These are phyloP conservation scores for Sequoia sempervirens DNA, from an alignment of 75 land plant genomes.

Conservation along the genomic window DNA sequence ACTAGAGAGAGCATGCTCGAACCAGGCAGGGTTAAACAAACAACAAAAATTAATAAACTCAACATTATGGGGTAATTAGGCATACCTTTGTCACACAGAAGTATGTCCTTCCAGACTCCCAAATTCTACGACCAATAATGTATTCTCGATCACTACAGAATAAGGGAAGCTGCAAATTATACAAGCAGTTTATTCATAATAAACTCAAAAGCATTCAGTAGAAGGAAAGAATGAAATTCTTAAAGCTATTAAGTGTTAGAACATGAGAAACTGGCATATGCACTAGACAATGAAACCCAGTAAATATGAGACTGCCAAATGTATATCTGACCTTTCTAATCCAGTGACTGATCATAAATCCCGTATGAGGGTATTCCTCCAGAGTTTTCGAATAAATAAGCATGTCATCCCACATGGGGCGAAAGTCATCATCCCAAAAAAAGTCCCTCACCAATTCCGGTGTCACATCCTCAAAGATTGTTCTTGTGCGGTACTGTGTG, in stretches of 20 bases:
- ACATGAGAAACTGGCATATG: constrained; percentile 6
- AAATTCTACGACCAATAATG: constrained; percentile 53
- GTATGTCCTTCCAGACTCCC: constrained; percentile 48
- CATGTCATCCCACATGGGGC: constrained; percentile 65
- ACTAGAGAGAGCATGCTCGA: neutral
- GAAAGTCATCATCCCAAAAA: constrained; percentile 74
- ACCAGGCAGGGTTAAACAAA: neutral
- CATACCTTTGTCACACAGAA: constrained; percentile 64
- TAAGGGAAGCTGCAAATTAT: constrained; percentile 50
- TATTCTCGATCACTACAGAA: constrained; percentile 71
- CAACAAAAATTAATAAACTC: neutral
- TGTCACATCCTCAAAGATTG: constrained; percentile 58
- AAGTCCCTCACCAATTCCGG: constrained; percentile 60
- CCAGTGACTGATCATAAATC: constrained; percentile 53
- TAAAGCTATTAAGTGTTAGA: neutral
- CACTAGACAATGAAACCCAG: neutral
- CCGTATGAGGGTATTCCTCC: constrained; percentile 43
- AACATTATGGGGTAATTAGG: neutral
- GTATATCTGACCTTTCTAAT: constrained; percentile 50
- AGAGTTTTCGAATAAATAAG: constrained; percentile 31
- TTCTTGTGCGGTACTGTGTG: constrained; percentile 50
- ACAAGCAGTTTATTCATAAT: neutral
- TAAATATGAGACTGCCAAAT: neutral
- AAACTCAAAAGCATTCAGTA: neutral
- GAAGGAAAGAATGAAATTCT: neutral